phyloP scores from a whole-genome alignment of 2,329 filamentous ascomycete genomes.

The Aspergillus neotritici region DNA sequence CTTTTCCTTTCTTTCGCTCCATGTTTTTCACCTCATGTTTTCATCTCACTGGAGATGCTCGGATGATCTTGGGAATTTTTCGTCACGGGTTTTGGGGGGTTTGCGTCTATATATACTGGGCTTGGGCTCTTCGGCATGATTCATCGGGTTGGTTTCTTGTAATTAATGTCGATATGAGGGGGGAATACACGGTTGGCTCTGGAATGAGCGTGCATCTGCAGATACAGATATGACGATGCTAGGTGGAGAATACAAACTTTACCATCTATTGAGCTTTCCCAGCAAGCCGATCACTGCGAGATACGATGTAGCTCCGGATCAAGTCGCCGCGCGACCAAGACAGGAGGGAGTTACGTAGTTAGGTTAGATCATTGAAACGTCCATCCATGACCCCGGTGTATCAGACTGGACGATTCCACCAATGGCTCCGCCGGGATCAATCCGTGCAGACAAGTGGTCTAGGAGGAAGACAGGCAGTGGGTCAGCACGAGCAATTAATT shows the following conservation, averaged over 20 bases:
- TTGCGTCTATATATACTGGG: conserved; percentile 17
- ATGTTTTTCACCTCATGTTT: background rate
- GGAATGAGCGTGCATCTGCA: too few relatives aligned
- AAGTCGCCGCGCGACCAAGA: too few relatives aligned
- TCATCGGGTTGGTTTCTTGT: conserved; percentile 15
- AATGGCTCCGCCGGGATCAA: conserved; percentile 7
- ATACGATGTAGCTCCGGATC: too few relatives aligned
- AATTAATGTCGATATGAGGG: conserved; percentile 12
- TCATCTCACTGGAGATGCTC: too few relatives aligned
- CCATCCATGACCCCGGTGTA: background rate
- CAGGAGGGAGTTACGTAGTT: too few relatives aligned
- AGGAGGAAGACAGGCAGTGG: background rate
- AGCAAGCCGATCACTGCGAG: too few relatives aligned
- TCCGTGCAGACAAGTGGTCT: background rate
- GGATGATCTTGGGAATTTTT: too few relatives aligned
- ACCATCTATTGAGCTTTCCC: background rate
- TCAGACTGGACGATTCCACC: conserved; percentile 12
- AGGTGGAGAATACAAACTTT: conserved; percentile 4
- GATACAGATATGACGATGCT: conserved; percentile 7
- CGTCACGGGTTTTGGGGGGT: background rate
- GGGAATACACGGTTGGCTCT: conserved; percentile 9
- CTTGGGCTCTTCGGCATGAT: conserved; percentile 6
- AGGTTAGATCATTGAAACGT: conserved; percentile 1
- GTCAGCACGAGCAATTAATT: too few relatives aligned
- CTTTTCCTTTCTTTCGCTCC: conserved; percentile 3